Conservation (phyloP, 495 filamentous ascomycete genomes). For the Podospora conica region DNA sequence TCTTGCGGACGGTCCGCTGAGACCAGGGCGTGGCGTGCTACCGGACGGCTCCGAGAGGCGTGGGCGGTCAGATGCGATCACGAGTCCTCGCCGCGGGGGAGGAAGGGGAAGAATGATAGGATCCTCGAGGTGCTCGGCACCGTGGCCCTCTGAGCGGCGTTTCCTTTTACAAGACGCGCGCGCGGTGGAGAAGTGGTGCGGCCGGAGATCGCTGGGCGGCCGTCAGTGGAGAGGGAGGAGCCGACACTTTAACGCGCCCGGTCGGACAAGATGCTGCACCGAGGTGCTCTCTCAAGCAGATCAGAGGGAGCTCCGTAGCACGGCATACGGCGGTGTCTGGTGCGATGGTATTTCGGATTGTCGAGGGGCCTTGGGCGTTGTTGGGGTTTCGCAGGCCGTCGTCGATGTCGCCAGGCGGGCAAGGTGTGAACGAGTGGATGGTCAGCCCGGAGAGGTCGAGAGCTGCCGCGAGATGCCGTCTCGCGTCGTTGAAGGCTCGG, state of each 20-base stretch:
- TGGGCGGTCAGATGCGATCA: not conserved
- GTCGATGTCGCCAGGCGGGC: slow-evolving; percentile 16
- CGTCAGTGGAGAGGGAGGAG: slow-evolving; percentile 10
- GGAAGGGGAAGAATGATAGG: not conserved
- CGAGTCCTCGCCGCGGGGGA: not conserved
- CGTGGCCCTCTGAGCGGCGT: slow-evolving; percentile 4
- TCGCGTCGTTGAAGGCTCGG: slow-evolving; percentile 13
- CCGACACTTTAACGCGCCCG: slow-evolving; percentile 14
- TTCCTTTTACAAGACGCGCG: slow-evolving; percentile 15
- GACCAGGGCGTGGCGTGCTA: slow-evolving; percentile 4
- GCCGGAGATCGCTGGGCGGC: slow-evolving; percentile 14
- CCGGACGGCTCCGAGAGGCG: not conserved
- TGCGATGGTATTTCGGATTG: slow-evolving; percentile 24
- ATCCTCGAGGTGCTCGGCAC: not conserved
- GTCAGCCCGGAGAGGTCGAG: slow-evolving; percentile 10
- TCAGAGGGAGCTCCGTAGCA: slow-evolving; percentile 37
- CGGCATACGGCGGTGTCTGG: slow-evolving; percentile 39
- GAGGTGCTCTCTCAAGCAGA: slow-evolving; percentile 37
- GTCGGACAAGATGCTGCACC: slow-evolving; percentile 45
- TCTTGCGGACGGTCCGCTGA: slow-evolving; percentile 1
- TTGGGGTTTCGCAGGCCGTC: slow-evolving; percentile 39
- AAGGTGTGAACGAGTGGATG: slow-evolving; percentile 16
- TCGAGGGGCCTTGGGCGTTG: slow-evolving; percentile 19
- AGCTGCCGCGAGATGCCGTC: slow-evolving; percentile 17
- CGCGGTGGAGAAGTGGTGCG: slow-evolving; percentile 13